These are phyloP conservation scores for Laburnicola sp. DNA, from an alignment of 2,329 filamentous ascomycete genomes.

Conservation along the genomic window DNA sequence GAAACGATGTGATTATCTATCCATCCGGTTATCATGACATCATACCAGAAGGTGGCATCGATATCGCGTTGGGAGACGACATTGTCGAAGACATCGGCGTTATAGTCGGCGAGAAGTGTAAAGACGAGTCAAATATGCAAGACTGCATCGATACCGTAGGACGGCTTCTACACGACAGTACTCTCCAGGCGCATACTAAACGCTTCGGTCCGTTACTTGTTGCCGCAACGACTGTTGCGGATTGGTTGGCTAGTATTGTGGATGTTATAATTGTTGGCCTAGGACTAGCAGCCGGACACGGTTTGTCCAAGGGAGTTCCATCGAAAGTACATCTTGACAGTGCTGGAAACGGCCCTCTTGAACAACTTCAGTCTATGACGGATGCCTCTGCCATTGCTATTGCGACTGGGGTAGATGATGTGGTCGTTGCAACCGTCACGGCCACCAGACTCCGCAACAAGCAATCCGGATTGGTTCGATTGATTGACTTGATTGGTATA, in stretches of 20 bases:
- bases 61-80: not conserved
- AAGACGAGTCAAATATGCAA: not conserved
- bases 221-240: not conserved
- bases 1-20: not conserved
- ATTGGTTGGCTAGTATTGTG: not conserved
- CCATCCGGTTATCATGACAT: not conserved
- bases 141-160: not conserved
- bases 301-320: not conserved
- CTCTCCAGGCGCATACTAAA: not conserved
- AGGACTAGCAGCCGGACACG: not conserved
- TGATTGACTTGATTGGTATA: too few species aligned
- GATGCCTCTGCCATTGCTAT: not conserved
- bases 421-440: not conserved
- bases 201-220: slow-evolving; percentile 1
- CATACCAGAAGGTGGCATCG: not conserved
- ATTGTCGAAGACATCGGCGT: not conserved
- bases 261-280: not conserved
- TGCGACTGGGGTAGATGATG: not conserved
- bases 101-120: not conserved
- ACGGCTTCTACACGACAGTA: not conserved
- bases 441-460: too few species aligned
- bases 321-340: not conserved
- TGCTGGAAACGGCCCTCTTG: not conserved
- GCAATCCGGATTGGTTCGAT: too few species aligned
- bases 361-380: not conserved